Evolutionary conservation across 1,139 yeast species (phyloP).

Genomic region (Blastobotrys illinoisensis): DNA sequence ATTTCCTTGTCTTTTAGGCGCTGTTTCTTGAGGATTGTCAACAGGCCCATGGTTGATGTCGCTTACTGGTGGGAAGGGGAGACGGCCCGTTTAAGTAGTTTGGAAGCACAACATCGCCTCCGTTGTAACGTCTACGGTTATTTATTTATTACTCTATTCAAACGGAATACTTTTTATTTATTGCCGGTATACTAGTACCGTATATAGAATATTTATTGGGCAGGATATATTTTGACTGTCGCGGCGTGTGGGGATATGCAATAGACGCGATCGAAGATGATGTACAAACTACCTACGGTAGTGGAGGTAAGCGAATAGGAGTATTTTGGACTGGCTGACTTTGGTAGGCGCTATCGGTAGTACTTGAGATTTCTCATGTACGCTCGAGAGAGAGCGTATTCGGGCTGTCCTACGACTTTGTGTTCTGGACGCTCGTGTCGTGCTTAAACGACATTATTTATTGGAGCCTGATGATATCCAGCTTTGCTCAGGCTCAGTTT

Average conservation of each 20-base stretch:
- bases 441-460: not conserved
- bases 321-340: too few species aligned
- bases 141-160: not conserved
- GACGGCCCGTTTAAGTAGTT: not conserved
- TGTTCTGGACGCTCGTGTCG: not conserved
- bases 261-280: not conserved
- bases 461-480: not conserved
- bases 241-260: not conserved
- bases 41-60: constrained; percentile 61
- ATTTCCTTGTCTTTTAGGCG: constrained; percentile 73
- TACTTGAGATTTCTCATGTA: not conserved
- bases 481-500: not conserved
- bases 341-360: not conserved
- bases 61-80: constrained; percentile 1
- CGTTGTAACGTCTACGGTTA: not conserved
- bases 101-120: not conserved
- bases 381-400: not conserved
- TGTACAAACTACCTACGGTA: too few species aligned
- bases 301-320: too few species aligned
- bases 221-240: too few species aligned
- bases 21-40: constrained; percentile 77
- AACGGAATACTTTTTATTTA: too few species aligned
- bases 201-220: not conserved
- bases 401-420: not conserved
- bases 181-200: too few species aligned